Evolutionary conservation across 345 rosid species (phyloP).

Genomic region (Alliaria petiolata): DNA sequence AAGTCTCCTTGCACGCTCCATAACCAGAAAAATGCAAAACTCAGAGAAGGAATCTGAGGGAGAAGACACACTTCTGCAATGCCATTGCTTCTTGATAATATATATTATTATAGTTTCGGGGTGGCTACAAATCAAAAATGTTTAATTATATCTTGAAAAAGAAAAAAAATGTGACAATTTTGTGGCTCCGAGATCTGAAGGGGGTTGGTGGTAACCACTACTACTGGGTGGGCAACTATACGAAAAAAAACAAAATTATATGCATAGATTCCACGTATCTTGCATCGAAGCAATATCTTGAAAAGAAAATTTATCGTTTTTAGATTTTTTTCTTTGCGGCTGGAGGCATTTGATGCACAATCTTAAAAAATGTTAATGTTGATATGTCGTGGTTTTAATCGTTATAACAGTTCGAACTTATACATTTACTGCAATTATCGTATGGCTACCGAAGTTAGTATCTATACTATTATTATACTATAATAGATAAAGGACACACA

Average conservation of each 20-base stretch:
- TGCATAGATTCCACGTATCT: constrained; percentile 4
- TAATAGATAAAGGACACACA: too few relatives aligned
- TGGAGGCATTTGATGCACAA: not conserved
- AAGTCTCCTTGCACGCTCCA: constrained; percentile 88
- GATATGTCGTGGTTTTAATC: too few relatives aligned
- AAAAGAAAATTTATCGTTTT: not conserved
- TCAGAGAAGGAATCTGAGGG: not conserved
- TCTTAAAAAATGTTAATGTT: too few relatives aligned
- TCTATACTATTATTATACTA: too few relatives aligned
- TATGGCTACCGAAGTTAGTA: too few relatives aligned
- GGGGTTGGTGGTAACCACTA: constrained; percentile 17
- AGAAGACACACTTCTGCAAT: not conserved
- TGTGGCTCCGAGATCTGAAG: not conserved
- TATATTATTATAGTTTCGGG: constrained; percentile 2
- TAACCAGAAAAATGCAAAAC: constrained; percentile 15
- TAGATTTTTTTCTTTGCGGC: not conserved
- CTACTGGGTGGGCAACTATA: not conserved
- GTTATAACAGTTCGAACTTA: too few relatives aligned
- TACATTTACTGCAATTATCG: too few relatives aligned
- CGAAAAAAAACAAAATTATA: not conserved
- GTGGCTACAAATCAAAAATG: too few relatives aligned
- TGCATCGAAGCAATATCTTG: constrained; percentile 7
- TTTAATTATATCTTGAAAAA: too few relatives aligned
- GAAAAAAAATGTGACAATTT: not conserved
- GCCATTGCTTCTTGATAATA: not conserved